A percentile compares a stretch with the other conserved stretches of the same genome.
Evolutionary conservation across 202 grass and related monocot genomes (phyloP).

Genomic region (Carex arenaria): DNA sequence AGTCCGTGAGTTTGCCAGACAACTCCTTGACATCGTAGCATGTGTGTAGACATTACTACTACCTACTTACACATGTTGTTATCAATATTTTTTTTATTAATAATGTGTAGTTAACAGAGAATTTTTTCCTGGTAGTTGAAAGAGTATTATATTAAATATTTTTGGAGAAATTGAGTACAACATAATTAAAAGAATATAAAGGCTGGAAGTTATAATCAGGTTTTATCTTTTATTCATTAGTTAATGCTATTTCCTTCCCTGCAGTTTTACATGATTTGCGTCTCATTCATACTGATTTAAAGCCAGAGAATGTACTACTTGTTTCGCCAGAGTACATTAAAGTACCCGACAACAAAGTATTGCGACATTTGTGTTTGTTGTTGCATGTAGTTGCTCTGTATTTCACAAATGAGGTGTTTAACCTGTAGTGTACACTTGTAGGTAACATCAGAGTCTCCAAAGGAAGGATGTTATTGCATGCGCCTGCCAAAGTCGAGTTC

Average conservation of each 20-base stretch:
- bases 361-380: constrained; percentile 40
- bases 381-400: not conserved
- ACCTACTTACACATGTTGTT: constrained; percentile 25
- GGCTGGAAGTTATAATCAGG: constrained; percentile 12
- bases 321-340: constrained; percentile 93
- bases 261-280: constrained; percentile 99
- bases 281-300: constrained; percentile 99
- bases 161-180: constrained; percentile 21
- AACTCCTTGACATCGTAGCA: constrained; percentile 97
- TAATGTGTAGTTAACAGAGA: constrained; percentile 14
- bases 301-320: constrained; percentile 99
- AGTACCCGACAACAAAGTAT: constrained; percentile 98
- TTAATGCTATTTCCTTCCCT: constrained; percentile 39
- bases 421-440: constrained; percentile 17
- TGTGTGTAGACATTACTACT: constrained; percentile 79
- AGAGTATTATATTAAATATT: constrained; percentile 8
- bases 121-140: constrained; percentile 25
- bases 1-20: constrained; percentile 93
- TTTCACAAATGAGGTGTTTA: constrained; percentile 16
- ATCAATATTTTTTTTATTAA: constrained; percentile 23
- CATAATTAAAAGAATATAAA: constrained; percentile 7
- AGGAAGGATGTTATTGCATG: constrained; percentile 73
- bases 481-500: constrained; percentile 73
- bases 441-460: constrained; percentile 54
- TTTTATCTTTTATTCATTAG: constrained; percentile 56